These are phyloP conservation scores for Trypanosomatidae sp. DNA, from an alignment of 208 protist species.

Conservation along the genomic window DNA sequence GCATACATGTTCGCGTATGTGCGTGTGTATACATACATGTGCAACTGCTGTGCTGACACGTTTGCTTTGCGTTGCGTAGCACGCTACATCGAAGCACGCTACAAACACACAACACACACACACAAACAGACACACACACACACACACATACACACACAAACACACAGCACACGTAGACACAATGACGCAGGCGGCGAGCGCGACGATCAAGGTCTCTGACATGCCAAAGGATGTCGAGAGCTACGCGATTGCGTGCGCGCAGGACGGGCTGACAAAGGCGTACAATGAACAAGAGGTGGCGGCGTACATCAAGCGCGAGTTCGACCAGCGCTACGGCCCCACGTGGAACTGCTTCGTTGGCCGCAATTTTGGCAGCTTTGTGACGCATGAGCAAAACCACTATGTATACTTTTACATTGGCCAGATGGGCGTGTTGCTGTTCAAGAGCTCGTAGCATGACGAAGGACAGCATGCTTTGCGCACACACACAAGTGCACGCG, in stretches of 20 bases:
- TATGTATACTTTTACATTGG: slow-evolving; percentile 99
- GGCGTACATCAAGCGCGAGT: slow-evolving; percentile 98
- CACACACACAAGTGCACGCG: background rate
- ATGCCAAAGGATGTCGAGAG: slow-evolving; percentile 95
- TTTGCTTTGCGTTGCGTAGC: too few relatives aligned
- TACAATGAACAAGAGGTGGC: slow-evolving; percentile 99
- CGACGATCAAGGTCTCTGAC: slow-evolving; percentile 88
- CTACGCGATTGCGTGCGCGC: slow-evolving; percentile 96
- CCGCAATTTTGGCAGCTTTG: slow-evolving; percentile 99
- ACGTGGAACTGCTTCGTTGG: slow-evolving; percentile 99
- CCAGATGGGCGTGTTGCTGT: slow-evolving; percentile 98
- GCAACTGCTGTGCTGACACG: too few relatives aligned
- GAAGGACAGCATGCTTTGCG: background rate
- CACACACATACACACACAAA: slow-evolving; percentile 1
- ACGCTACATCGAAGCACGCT: background rate
- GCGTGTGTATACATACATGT: too few relatives aligned
- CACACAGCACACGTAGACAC: slow-evolving; percentile 4
- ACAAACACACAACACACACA: background rate
- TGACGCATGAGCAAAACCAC: slow-evolving; percentile 98
- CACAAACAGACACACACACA: slow-evolving; percentile 2
- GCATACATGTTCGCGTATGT: too few relatives aligned
- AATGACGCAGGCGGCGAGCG: slow-evolving; percentile 68
- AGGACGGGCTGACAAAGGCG: slow-evolving; percentile 95
- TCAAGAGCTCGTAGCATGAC: slow-evolving; percentile 67
- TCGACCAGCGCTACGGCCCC: slow-evolving; percentile 97